phyloP scores from a whole-genome alignment of 306 rosid species.

The Casuarina glauca region DNA sequence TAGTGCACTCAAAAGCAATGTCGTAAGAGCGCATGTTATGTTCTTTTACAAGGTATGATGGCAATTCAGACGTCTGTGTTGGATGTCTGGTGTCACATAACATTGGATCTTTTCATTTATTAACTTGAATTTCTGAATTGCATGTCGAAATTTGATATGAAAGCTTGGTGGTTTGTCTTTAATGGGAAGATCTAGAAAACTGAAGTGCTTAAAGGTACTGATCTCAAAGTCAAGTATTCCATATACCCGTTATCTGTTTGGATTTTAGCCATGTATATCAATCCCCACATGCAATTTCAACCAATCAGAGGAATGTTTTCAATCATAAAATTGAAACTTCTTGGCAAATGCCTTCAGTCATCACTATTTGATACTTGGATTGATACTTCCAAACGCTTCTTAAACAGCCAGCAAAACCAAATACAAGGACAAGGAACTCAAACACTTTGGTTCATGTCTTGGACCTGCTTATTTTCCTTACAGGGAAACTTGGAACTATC shows the following conservation, averaged over 20 bases:
- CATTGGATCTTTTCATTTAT: too few species aligned
- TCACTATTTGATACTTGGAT: conserved; percentile 21
- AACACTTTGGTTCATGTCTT: conserved; percentile 39
- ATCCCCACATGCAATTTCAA: background rate
- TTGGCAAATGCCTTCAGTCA: conserved; percentile 27
- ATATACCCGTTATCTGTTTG: background rate
- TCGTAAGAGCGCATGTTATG: background rate
- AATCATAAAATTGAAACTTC: conserved; percentile 27
- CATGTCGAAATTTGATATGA: too few species aligned
- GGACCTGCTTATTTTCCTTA: conserved; percentile 68
- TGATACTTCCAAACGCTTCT: conserved; percentile 31
- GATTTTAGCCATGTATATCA: background rate
- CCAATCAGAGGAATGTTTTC: background rate
- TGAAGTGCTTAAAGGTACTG: too few species aligned
- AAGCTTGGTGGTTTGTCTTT: too few species aligned
- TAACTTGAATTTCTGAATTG: too few species aligned
- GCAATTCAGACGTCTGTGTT: too few species aligned
- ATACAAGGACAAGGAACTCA: conserved; percentile 40
- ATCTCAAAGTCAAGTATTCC: background rate
- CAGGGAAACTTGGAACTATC: conserved; percentile 58
- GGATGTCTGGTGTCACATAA: too few species aligned
- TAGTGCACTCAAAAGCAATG: background rate
- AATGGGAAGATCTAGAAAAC: too few species aligned
- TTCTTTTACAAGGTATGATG: too few species aligned
- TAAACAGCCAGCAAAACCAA: conserved; percentile 30